Conservation (phyloP, 2,329 filamentous ascomycete genomes). For the Fusarium pseudonygamai region DNA sequence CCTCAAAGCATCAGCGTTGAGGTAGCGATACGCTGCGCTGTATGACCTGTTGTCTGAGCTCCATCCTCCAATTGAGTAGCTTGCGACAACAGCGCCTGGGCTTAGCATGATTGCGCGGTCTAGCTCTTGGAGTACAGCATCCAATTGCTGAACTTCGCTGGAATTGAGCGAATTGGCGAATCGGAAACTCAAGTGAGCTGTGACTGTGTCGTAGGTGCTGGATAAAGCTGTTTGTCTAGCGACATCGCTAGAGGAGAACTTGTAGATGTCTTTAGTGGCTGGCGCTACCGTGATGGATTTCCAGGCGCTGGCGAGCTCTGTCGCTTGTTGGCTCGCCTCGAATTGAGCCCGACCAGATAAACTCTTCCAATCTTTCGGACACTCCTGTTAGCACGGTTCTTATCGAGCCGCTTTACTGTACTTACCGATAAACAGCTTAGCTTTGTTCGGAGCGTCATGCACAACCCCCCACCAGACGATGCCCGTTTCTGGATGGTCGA, state of each 20-base stretch:
- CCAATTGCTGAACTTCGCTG: neutral
- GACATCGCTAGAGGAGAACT: neutral
- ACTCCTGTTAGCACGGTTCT: neutral
- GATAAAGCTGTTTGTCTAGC: neutral
- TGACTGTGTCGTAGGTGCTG: neutral
- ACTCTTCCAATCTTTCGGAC: neutral
- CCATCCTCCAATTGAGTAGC: neutral
- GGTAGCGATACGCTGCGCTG: neutral
- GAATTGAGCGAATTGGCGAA: neutral
- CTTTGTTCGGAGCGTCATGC: neutral
- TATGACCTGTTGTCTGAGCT: neutral
- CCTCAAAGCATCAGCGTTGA: neutral
- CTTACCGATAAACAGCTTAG: conserved; percentile 6
- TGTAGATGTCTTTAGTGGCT: neutral
- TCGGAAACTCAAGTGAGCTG: neutral
- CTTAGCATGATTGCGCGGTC: neutral
- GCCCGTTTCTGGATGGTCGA: conserved; percentile 9
- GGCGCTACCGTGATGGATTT: neutral
- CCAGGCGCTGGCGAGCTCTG: neutral
- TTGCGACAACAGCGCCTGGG: neutral
- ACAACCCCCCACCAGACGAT: conserved; percentile 17
- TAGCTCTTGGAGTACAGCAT: neutral
- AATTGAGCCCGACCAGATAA: neutral
- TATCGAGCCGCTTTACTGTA: neutral
- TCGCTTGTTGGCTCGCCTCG: neutral